These are phyloP conservation scores for Penicillium soppii DNA, from an alignment of 495 filamentous ascomycete genomes.

Conservation along the genomic window DNA sequence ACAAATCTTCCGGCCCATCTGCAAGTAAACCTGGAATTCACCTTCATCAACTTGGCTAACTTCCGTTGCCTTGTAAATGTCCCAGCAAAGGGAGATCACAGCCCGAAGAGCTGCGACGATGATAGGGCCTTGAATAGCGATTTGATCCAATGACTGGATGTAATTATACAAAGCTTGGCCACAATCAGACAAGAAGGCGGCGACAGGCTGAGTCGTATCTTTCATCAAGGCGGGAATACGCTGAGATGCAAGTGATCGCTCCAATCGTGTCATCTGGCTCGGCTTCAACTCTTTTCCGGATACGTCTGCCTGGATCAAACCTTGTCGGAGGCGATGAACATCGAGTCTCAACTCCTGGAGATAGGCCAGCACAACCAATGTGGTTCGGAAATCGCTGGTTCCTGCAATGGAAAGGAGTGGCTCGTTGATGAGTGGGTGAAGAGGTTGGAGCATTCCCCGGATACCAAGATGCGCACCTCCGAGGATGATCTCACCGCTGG, in stretches of 20 bases:
- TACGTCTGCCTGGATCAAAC: constrained; percentile 34
- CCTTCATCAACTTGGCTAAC: constrained; percentile 50
- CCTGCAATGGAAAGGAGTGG: constrained; percentile 35
- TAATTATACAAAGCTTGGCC: constrained; percentile 41
- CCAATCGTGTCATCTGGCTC: constrained; percentile 64
- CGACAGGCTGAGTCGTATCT: constrained; percentile 61
- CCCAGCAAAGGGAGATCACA: constrained; percentile 57
- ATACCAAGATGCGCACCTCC: constrained; percentile 29
- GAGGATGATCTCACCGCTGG: constrained; percentile 26
- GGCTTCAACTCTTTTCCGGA: constrained; percentile 49
- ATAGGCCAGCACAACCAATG: constrained; percentile 33
- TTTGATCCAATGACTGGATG: constrained; percentile 33
- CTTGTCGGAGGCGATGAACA: constrained; percentile 37
- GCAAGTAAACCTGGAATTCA: constrained; percentile 55
- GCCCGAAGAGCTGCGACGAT: constrained; percentile 37
- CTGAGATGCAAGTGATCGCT: constrained; percentile 61
- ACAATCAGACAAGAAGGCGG: constrained; percentile 44
- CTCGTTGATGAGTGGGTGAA: constrained; percentile 48
- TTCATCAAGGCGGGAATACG: constrained; percentile 59
- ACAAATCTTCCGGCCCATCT: constrained; percentile 40
- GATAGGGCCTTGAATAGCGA: constrained; percentile 25
- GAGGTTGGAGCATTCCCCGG: constrained; percentile 32
- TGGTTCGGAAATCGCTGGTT: constrained; percentile 19
- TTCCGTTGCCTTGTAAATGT: constrained; percentile 50
- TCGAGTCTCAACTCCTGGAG: constrained; percentile 41